These are phyloP conservation scores for Camellia sinensis DNA, from an alignment of 148 eudicot genomes.

Conservation along the genomic window DNA sequence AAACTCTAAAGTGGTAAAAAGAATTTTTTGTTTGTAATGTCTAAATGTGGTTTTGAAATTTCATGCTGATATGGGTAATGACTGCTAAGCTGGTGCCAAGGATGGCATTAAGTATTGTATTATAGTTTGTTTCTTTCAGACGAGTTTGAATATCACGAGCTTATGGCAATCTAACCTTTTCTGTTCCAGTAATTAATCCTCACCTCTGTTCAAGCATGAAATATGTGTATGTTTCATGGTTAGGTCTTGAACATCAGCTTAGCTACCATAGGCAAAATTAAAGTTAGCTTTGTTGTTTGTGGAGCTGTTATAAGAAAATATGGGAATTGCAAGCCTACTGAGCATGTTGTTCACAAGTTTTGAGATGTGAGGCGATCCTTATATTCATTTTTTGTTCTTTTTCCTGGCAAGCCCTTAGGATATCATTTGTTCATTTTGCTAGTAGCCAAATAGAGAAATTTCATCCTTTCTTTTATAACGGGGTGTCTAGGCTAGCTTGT, in stretches of 20 bases:
- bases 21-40: background rate
- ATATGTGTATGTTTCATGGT: background rate
- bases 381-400: background rate
- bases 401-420: background rate
- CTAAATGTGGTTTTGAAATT: background rate
- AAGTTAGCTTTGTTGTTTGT: background rate
- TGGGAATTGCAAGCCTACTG: background rate
- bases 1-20: slow-evolving; percentile 58
- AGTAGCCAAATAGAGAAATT: background rate
- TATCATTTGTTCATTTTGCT: background rate
- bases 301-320: background rate
- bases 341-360: background rate
- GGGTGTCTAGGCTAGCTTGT: no score
- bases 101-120: background rate
- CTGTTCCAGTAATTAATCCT: background rate
- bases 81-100: background rate
- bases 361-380: background rate
- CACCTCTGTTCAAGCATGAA: background rate
- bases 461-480: background rate
- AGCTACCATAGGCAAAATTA: background rate
- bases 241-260: background rate
- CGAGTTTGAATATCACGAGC: background rate
- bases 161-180: background rate
- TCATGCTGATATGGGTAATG: background rate
- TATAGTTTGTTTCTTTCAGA: slow-evolving; percentile 4